Percentiles rank a stretch among this genome's conserved stretches.
Conservation (phyloP, 768 basidiomycete genomes). For the Lyophyllum decastes region DNA sequence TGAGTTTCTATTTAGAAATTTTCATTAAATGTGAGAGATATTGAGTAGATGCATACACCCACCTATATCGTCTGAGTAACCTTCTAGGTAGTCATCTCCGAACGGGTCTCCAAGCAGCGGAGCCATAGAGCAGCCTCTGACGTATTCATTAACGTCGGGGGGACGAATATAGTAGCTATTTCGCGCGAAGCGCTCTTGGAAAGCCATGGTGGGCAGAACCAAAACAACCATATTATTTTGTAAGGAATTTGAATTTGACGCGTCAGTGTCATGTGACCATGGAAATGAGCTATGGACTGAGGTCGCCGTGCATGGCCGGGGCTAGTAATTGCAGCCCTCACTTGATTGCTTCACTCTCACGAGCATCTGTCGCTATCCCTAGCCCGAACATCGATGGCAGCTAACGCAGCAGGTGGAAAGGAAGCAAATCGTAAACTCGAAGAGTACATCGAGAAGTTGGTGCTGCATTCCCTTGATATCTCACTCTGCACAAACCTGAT, state of each 20-base stretch:
- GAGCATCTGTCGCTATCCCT: neutral
- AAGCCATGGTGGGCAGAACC: conserved; percentile 10
- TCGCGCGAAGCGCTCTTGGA: conserved; percentile 8
- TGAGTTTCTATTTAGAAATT: conserved; percentile 4
- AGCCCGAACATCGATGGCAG: conserved; percentile 23
- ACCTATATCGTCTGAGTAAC: conserved; percentile 28
- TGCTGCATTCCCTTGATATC: conserved; percentile 6
- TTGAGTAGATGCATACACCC: conserved; percentile 33
- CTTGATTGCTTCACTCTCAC: neutral
- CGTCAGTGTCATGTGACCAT: conserved; percentile 12
- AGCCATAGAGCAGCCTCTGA: neutral
- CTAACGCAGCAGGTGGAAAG: conserved; percentile 26
- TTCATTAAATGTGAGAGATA: neutral
- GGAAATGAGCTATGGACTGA: neutral
- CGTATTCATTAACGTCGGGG: neutral
- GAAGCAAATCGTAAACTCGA: conserved; percentile 57
- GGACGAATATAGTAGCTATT: neutral
- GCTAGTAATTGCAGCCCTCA: no score
- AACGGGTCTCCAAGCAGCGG: neutral
- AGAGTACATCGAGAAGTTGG: conserved; percentile 79
- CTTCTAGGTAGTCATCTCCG: conserved; percentile 7
- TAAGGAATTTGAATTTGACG: neutral
- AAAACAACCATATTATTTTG: neutral
- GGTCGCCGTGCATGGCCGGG: no score
- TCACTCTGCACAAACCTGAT: conserved; percentile 19